These are phyloP conservation scores for Quercus glauca DNA, from an alignment of 306 rosid species.

Conservation along the genomic window DNA sequence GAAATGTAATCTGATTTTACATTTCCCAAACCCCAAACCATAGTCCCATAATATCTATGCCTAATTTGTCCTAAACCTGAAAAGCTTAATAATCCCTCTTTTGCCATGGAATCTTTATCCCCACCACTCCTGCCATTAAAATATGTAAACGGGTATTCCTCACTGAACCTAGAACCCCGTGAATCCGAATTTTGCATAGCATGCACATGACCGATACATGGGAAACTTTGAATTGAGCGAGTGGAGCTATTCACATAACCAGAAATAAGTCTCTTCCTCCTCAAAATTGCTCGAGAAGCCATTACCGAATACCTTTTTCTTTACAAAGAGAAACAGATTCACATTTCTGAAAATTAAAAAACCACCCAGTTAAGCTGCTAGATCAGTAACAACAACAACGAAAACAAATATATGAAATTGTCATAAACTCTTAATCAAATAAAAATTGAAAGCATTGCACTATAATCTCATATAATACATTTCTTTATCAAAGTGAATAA, in stretches of 20 bases:
- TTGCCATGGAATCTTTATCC: slow-evolving; percentile 8
- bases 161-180: slow-evolving; percentile 4
- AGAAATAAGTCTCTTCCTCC: slow-evolving; percentile 44
- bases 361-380: slow-evolving; percentile 1
- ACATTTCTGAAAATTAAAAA: slow-evolving; percentile 16
- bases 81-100: slow-evolving; percentile 13
- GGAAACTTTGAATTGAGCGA: slow-evolving; percentile 35
- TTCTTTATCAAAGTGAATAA: not conserved
- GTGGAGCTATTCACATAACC: slow-evolving; percentile 27
- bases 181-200: slow-evolving; percentile 26
- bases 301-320: slow-evolving; percentile 25
- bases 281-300: slow-evolving; percentile 63
- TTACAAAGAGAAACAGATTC: slow-evolving; percentile 6
- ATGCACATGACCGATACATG: slow-evolving; percentile 22
- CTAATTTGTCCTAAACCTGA: slow-evolving; percentile 24
- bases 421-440: not conserved
- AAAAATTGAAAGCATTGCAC: not conserved
- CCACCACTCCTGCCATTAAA: not conserved
- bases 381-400: not conserved
- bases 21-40: slow-evolving; percentile 11
- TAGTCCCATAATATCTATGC: slow-evolving; percentile 10
- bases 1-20: slow-evolving; percentile 13
- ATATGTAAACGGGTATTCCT: not conserved
- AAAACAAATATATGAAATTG: not conserved
- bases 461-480: not conserved